These are phyloP conservation scores for Penicillium flavigenum DNA, from an alignment of 495 filamentous ascomycete genomes.

Conservation along the genomic window DNA sequence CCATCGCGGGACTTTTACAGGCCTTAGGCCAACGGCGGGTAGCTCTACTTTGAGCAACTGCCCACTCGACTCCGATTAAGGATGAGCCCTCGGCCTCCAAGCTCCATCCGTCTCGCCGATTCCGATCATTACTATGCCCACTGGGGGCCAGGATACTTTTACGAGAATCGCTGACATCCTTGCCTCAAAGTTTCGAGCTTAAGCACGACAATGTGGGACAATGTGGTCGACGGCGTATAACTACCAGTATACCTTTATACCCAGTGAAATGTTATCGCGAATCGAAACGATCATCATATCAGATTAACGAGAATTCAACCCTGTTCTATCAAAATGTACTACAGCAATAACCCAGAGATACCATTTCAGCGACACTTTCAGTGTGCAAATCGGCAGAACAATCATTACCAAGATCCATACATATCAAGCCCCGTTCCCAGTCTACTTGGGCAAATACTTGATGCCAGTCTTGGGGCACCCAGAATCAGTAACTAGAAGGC, in stretches of 20 bases:
- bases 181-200: background rate
- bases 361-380: conserved; percentile 2
- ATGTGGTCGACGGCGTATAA: background rate
- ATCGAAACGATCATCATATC: background rate
- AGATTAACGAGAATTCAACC: background rate
- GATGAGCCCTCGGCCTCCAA: background rate
- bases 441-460: conserved; percentile 59
- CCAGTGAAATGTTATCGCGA: background rate
- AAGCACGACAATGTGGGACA: background rate
- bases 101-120: background rate
- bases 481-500: conserved; percentile 47
- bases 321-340: conserved; percentile 7
- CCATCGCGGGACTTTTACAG: background rate
- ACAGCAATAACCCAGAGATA: conserved; percentile 10
- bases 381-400: background rate
- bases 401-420: background rate
- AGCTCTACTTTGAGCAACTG: background rate
- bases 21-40: background rate
- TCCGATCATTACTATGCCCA: background rate
- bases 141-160: too few relatives aligned
- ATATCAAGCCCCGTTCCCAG: background rate
- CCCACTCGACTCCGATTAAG: background rate
- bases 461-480: conserved; percentile 56
- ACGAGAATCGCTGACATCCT: background rate
- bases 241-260: background rate